A percentile compares a stretch with the other conserved stretches of the same genome.
These are phyloP conservation scores for Hypoxylon lienhwacheense DNA, from an alignment of 495 filamentous ascomycete genomes.

Conservation along the genomic window DNA sequence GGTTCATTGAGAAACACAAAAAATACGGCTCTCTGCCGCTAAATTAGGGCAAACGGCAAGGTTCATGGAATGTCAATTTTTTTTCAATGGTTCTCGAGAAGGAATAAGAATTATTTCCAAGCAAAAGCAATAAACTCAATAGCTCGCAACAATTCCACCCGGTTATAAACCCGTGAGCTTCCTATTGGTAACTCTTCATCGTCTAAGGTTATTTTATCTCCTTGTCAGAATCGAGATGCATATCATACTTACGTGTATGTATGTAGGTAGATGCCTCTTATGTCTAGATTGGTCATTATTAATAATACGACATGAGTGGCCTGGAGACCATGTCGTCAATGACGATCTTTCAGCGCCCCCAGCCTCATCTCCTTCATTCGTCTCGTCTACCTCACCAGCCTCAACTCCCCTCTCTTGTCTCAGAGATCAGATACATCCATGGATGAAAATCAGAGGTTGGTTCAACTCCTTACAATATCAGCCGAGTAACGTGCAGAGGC, in stretches of 20 bases:
- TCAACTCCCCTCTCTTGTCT: constrained; percentile 10
- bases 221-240: not conserved
- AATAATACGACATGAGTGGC: too few relatives aligned
- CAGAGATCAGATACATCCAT: constrained; percentile 16
- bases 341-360: constrained; percentile 7
- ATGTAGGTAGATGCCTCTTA: too few relatives aligned
- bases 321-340: not conserved
- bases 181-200: constrained; percentile 6
- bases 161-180: constrained; percentile 1
- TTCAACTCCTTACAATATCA: too few relatives aligned
- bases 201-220: not conserved
- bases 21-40: constrained; percentile 22
- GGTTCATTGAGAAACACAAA: not conserved
- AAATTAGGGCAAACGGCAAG: constrained; percentile 24
- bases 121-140: constrained; percentile 16
- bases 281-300: not conserved
- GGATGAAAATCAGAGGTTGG: too few relatives aligned
- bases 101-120: not conserved
- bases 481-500: too few relatives aligned
- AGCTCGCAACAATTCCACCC: not conserved
- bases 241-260: not conserved
- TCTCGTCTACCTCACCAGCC: constrained; percentile 28
- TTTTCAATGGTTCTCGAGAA: constrained; percentile 9
- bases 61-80: constrained; percentile 28
- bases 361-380: constrained; percentile 21